Base-by-base conservation (phyloP, 2,329 filamentous ascomycete species). In the Penicillium sp. region DNA sequence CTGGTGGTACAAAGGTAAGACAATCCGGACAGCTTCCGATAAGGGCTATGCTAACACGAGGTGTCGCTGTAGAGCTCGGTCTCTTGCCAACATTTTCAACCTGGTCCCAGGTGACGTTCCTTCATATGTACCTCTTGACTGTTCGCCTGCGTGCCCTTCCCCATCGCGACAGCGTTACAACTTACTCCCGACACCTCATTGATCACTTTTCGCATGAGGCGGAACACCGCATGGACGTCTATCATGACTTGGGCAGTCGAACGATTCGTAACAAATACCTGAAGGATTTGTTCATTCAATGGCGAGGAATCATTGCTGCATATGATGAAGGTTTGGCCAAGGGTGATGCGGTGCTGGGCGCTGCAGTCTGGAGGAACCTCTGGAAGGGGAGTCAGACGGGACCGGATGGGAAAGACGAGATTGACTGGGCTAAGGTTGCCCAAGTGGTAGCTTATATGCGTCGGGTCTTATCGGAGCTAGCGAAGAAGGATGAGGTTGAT, bases 51-150 rank as follows among this genome's bases (percentile, higher is more conserved):
- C 52, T 48, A 45, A 56, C 28, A 3, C 7, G 8, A n/a, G 12
- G 12, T 10, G 3, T 47, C 8, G 5, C 28, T 30, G 7, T 18
- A 95, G 89, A 85, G 43, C 82, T 95, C 56, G 81, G 81, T 22
- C 81, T 99, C 14, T 78, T 81, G 28, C 88, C 90, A 0, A 97
- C 90, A 0, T 99, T 99, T 72, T 91, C 86, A 66, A 92, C 88
- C 49, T 99, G 93, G 93, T 88, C 90, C 16, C 91, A 97, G 72
- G 86, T 97, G 37, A 93, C 91, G 30, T 95, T 95, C 79, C 80
- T 99, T 50, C 92, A 99, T 76, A 87, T 99, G 80, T 97, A 95
- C 77, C 80, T 96, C 50, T 73, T 97, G 52, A 87, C 88, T 47
- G 87, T 88, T 39, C 87, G 91, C 49, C 76, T 96, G 61, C 87